Evolutionary conservation across 495 filamentous ascomycete genomes (phyloP).

Genomic region (Bacidia rubella): DNA sequence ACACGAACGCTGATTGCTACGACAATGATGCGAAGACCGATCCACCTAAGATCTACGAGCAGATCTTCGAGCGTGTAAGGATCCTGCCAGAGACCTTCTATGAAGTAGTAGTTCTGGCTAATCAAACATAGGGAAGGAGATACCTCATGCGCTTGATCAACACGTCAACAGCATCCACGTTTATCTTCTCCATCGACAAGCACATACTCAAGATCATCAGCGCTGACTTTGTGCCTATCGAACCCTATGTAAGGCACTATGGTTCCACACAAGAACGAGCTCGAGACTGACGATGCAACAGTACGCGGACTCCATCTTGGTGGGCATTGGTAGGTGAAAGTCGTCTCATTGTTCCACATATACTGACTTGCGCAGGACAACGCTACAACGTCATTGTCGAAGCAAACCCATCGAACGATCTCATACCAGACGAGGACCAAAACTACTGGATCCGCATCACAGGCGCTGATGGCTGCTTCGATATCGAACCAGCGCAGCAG

Average conservation of each 20-base stretch:
- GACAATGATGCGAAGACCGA: not conserved
- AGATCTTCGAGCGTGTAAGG: conserved; percentile 2
- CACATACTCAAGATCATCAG: conserved; percentile 36
- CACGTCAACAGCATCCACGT: conserved; percentile 32
- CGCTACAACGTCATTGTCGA: conserved; percentile 58
- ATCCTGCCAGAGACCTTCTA: too few species aligned
- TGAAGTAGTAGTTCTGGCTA: too few species aligned
- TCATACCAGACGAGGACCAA: conserved; percentile 15
- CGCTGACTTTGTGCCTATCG: conserved; percentile 35
- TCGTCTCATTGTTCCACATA: not conserved
- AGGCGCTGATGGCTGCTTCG: conserved; percentile 1
- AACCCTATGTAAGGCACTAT: conserved; percentile 27
- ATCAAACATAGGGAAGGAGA: conserved; percentile 12
- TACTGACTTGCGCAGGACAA: conserved; percentile 28
- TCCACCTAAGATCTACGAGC: conserved; percentile 1
- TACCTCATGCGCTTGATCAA: conserved; percentile 31
- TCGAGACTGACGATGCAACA: not conserved
- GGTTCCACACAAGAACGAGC: too few species aligned
- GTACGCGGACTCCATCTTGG: conserved; percentile 29
- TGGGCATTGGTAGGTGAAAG: conserved; percentile 39
- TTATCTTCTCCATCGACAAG: conserved; percentile 36
- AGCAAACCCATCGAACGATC: conserved; percentile 32
- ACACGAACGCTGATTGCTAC: conserved; percentile 1
- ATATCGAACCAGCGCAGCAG: not conserved
- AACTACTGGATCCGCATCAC: conserved; percentile 54